Evolutionary conservation across 768 basidiomycete species (phyloP).

Genomic region (Tricholoma sp.): DNA sequence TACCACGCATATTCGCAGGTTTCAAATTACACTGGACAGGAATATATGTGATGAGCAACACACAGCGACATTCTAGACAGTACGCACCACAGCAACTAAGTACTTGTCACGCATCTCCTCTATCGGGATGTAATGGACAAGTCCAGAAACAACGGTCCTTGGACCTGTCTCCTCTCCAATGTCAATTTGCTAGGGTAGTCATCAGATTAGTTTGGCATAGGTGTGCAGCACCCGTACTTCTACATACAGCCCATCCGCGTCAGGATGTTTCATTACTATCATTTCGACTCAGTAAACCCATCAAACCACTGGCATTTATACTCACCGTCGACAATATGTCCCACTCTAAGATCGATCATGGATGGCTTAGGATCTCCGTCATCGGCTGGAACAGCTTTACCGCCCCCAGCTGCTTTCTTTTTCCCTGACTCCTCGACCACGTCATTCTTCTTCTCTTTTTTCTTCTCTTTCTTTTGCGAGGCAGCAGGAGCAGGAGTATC

Average conservation of each 20-base stretch:
- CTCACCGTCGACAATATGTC: conserved; percentile 86
- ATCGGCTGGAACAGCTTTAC: conserved; percentile 51
- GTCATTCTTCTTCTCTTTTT: conserved; percentile 52
- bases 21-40: conserved; percentile 78
- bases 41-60: background rate
- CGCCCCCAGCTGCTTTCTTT: conserved; percentile 34
- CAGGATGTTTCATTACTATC: conserved; percentile 90
- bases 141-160: conserved; percentile 92
- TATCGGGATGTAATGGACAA: conserved; percentile 94
- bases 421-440: conserved; percentile 30
- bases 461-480: conserved; percentile 50
- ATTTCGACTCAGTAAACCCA: background rate
- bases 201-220: background rate
- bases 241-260: conserved; percentile 96
- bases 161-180: conserved; percentile 93
- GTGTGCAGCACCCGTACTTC: conserved; percentile 47
- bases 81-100: conserved; percentile 74
- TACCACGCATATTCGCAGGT: conserved; percentile 93
- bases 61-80: background rate
- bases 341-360: conserved; percentile 96
- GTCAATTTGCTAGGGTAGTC: conserved; percentile 74
- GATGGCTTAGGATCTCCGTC: conserved; percentile 84
- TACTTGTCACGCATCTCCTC: conserved; percentile 86
- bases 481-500: conserved; percentile 17
- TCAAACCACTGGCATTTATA: conserved; percentile 1